Evolutionary conservation across 1,139 yeast genomes (phyloP).

Genomic region (Hyphopichia pseudoburtonii): DNA sequence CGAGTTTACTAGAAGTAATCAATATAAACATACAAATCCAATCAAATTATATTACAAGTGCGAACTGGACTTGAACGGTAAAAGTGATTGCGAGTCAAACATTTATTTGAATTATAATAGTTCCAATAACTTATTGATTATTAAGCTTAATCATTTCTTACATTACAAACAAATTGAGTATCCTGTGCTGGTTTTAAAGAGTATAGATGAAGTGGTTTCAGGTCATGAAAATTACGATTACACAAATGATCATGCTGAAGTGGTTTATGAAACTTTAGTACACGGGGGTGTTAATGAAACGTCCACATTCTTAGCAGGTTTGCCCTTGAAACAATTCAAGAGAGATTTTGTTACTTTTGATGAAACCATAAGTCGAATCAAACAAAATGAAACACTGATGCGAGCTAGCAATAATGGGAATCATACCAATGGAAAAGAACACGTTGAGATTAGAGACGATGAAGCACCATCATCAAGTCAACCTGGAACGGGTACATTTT

Average conservation of each 20-base stretch:
- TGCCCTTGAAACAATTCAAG: slow-evolving; percentile 1
- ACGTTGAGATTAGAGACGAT: background rate
- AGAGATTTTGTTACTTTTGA: slow-evolving; percentile 2
- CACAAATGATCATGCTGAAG: slow-evolving; percentile 18
- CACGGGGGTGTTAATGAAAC: too few relatives aligned
- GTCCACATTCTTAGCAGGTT: background rate
- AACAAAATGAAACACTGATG: background rate
- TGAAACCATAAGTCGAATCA: background rate
- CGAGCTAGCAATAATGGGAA: background rate
- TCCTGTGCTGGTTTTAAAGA: slow-evolving; percentile 12
- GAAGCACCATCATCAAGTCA: background rate
- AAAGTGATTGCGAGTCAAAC: slow-evolving; percentile 11
- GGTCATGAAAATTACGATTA: slow-evolving; percentile 14
- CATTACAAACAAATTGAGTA: slow-evolving; percentile 9
- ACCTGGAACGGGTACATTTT: background rate
- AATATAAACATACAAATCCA: slow-evolving; percentile 24
- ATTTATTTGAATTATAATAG: slow-evolving; percentile 27
- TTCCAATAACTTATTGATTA: slow-evolving; percentile 25
- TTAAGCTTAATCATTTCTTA: slow-evolving; percentile 27
- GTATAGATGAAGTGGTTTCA: slow-evolving; percentile 15
- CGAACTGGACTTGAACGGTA: background rate
- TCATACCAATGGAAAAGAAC: background rate
- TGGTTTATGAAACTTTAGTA: background rate
- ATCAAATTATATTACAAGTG: slow-evolving; percentile 27
- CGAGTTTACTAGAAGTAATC: slow-evolving; percentile 13